Conservation (phyloP, 805 yeast species). For the Starmerella khaoyaiensis region DNA sequence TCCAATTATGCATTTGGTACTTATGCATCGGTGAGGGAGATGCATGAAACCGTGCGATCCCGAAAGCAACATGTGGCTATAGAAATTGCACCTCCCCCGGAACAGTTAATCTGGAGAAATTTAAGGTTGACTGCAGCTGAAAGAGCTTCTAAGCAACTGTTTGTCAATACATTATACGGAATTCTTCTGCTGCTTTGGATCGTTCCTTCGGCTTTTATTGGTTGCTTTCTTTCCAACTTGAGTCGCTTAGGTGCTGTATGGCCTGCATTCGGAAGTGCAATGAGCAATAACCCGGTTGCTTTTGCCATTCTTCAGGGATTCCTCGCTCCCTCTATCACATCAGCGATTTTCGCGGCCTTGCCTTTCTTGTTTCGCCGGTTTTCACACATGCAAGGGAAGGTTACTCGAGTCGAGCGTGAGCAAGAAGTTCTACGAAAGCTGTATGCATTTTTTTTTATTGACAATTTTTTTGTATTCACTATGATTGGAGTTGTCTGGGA, state of each 20-base stretch:
- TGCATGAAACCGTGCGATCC: background rate
- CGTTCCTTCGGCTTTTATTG: conserved; percentile 32
- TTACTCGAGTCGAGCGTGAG: conserved; percentile 30
- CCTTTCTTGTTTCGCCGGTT: conserved; percentile 29
- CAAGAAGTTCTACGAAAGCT: conserved; percentile 29
- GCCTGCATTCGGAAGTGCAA: conserved; percentile 25
- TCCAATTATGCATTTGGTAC: conserved; percentile 28
- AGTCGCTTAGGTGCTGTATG: conserved; percentile 29
- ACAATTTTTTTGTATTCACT: conserved; percentile 30
- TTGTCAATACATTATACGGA: conserved; percentile 26
- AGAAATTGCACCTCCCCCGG: conserved; percentile 27
- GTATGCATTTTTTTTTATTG: conserved; percentile 30
- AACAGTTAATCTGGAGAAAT: conserved; percentile 30
- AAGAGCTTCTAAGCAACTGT: conserved; percentile 25
- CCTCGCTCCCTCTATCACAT: conserved; percentile 28
- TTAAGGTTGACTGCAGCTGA: conserved; percentile 22
- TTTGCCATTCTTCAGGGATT: conserved; percentile 31
- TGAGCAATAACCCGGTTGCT: conserved; percentile 21
- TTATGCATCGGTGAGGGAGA: conserved; percentile 13
- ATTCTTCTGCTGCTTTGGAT: conserved; percentile 28
- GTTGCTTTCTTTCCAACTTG: conserved; percentile 30
- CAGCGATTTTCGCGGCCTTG: conserved; percentile 26
- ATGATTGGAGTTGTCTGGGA: conserved; percentile 32
- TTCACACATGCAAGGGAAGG: conserved; percentile 29
- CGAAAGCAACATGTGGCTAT: conserved; percentile 20